Conservation (phyloP, 1,139 yeast species). For the Suhomyces wounanorum region DNA sequence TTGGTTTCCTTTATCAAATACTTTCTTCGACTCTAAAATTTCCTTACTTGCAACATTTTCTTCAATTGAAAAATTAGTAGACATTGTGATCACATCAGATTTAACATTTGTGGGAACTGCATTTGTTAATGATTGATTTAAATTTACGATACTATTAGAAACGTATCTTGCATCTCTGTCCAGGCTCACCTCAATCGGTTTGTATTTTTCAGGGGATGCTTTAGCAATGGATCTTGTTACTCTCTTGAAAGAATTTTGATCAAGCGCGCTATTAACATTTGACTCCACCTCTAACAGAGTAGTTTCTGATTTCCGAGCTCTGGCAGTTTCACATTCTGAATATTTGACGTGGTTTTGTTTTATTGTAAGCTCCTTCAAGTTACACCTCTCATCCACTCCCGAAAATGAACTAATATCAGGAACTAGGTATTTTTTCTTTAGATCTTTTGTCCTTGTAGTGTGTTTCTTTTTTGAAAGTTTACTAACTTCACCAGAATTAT, state of each 20-base stretch:
- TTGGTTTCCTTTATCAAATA: not conserved
- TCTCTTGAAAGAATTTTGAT: not conserved
- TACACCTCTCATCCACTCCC: not conserved
- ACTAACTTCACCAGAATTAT: not conserved
- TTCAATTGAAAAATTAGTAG: too few relatives aligned
- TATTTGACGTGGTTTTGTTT: not conserved
- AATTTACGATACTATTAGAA: not conserved
- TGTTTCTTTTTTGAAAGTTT: not conserved
- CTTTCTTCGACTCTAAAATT: not conserved
- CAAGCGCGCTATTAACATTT: not conserved
- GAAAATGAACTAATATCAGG: constrained; percentile 1
- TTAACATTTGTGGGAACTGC: not conserved
- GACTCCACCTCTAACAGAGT: not conserved
- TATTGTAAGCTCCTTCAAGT: not conserved
- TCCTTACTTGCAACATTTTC: too few relatives aligned
- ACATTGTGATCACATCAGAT: not conserved
- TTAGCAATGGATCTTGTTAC: not conserved
- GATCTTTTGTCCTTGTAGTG: not conserved
- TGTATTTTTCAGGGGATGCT: not conserved
- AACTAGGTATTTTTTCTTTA: not conserved
- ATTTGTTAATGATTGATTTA: not conserved
- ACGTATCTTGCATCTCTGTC: not conserved
- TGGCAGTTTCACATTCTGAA: not conserved
- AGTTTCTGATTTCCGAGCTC: not conserved
- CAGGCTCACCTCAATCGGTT: not conserved